Conservation (phyloP, 176 grass and related monocot species). For the Phyllostachys edulis region DNA sequence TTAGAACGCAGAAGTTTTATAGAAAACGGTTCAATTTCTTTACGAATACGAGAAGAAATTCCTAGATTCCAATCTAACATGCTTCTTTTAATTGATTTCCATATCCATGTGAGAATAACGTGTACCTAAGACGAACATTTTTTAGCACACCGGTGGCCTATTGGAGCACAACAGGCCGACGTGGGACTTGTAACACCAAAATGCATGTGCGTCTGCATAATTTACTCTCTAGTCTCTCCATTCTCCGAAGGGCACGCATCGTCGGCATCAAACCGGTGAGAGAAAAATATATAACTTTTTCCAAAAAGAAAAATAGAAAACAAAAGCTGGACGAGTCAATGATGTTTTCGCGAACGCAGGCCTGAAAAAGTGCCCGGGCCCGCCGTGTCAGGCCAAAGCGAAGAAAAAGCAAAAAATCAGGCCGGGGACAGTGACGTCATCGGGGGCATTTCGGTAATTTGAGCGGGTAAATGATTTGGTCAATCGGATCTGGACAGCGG, state of each 20-base stretch:
- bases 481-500: constrained; percentile 51
- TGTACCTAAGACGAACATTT: neutral
- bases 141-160: neutral
- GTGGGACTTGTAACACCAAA: neutral
- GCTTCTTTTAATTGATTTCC: neutral
- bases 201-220: neutral
- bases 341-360: constrained; percentile 45
- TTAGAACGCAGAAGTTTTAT: too few relatives aligned
- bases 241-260: constrained; percentile 7
- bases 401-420: neutral
- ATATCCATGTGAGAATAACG: neutral
- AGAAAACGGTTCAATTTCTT: neutral
- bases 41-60: neutral
- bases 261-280: neutral
- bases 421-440: constrained; percentile 34
- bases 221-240: neutral
- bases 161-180: neutral
- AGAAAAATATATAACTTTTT: neutral
- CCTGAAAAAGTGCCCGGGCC: constrained; percentile 26
- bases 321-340: constrained; percentile 18
- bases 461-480: constrained; percentile 38
- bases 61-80: neutral
- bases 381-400: constrained; percentile 38
- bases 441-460: neutral
- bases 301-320: neutral